Evolutionary conservation across 305 asterid genomes (phyloP).

Genomic region (Fraxinus floribunda): DNA sequence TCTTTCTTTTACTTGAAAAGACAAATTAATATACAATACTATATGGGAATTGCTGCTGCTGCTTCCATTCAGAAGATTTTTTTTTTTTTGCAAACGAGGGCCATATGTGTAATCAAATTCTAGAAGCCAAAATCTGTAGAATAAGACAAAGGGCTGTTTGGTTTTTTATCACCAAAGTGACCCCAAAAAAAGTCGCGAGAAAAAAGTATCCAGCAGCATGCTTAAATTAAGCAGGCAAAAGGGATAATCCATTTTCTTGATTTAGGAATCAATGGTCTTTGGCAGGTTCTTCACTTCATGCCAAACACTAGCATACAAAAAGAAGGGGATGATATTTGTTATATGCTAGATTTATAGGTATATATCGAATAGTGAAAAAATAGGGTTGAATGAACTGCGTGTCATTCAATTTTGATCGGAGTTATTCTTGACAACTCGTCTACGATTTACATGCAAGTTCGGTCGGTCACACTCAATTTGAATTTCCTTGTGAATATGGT

Average conservation of each 20-base stretch:
- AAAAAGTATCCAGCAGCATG: not conserved
- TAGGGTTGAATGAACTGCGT: not conserved
- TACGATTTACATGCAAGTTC: not conserved
- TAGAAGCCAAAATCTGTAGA: not conserved
- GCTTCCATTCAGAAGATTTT: not conserved
- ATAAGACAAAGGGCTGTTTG: not conserved
- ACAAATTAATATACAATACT: not conserved
- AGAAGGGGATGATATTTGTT: not conserved
- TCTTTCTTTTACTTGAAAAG: not conserved
- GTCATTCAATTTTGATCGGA: not conserved
- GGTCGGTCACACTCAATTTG: not conserved
- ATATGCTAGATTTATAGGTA: not conserved
- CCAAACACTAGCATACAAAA: slow-evolving; percentile 3
- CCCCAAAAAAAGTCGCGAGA: not conserved
- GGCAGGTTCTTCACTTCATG: not conserved
- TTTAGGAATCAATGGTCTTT: not conserved
- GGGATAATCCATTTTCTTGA: not conserved
- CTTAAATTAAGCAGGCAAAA: slow-evolving; percentile 13
- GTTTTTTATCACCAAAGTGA: not conserved
- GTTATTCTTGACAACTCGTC: not conserved
- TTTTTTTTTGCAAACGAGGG: slow-evolving; percentile 1
- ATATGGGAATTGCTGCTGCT: not conserved
- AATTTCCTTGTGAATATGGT: not conserved
- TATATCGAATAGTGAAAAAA: not conserved
- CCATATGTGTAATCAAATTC: not conserved